Percentiles rank a stretch among this genome's conserved stretches.
phyloP scores from a whole-genome alignment of 305 asterid species.

The Fraxinus sp. region DNA sequence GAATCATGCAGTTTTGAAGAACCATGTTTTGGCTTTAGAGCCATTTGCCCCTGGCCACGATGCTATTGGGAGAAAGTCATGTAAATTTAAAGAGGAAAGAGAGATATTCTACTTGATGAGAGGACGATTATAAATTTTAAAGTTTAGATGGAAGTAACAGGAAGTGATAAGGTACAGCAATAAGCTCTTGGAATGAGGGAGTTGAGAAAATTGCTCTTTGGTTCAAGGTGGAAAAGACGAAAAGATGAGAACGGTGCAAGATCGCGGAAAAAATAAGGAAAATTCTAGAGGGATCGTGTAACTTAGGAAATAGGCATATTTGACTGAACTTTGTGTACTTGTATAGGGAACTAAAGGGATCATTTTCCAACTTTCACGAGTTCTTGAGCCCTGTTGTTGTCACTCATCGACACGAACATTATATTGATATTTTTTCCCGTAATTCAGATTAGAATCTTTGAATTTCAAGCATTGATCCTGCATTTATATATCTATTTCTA shows the following conservation, averaged over 20 bases:
- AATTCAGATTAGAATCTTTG: constrained; percentile 22
- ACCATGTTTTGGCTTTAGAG: constrained; percentile 29
- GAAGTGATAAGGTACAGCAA: constrained; percentile 33
- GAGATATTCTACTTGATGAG: constrained; percentile 34
- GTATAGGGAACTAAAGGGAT: constrained; percentile 37
- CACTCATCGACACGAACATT: constrained; percentile 20
- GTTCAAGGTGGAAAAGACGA: constrained; percentile 41
- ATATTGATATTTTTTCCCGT: constrained; percentile 34
- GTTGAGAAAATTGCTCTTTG: constrained; percentile 32
- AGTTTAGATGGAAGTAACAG: constrained; percentile 37
- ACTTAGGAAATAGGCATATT: constrained; percentile 36
- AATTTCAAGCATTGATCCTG: background rate
- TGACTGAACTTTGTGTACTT: constrained; percentile 40
- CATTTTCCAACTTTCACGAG: constrained; percentile 31
- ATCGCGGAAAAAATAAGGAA: constrained; percentile 36
- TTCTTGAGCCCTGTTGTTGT: constrained; percentile 42
- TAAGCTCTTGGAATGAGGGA: constrained; percentile 35
- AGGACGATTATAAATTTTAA: constrained; percentile 48
- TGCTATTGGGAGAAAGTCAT: constrained; percentile 13
- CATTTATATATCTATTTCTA: background rate
- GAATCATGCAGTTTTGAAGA: constrained; percentile 29
- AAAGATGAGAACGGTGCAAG: constrained; percentile 43
- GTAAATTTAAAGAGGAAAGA: constrained; percentile 33
- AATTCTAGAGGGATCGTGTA: constrained; percentile 43
- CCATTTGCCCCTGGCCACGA: constrained; percentile 26